Conservation (phyloP, 345 rosid genomes). For the rapeseed (Brassica napus) region DNA sequence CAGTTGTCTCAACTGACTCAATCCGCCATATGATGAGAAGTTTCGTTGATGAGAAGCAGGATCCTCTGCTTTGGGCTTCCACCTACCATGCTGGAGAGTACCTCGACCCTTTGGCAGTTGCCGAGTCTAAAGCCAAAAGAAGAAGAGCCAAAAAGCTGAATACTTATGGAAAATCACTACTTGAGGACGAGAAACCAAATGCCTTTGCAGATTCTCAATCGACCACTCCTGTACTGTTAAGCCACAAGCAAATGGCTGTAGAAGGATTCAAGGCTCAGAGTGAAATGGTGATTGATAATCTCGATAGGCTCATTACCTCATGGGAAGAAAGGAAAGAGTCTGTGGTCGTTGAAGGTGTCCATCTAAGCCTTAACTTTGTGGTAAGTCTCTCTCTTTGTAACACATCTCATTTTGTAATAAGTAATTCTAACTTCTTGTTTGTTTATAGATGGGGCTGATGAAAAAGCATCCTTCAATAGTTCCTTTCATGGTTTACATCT, state of each 20-base stretch:
- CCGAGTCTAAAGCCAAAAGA: conserved; percentile 82
- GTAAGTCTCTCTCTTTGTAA: conserved; percentile 42
- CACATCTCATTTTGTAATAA: not conserved
- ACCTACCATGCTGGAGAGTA: conserved; percentile 96
- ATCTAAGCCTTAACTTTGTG: conserved; percentile 95
- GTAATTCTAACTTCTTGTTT: not conserved
- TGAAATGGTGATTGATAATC: conserved; percentile 75
- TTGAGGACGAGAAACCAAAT: conserved; percentile 50
- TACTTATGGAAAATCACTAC: conserved; percentile 41
- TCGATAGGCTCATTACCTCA: conserved; percentile 85
- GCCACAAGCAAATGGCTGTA: conserved; percentile 88
- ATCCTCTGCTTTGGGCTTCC: conserved; percentile 95
- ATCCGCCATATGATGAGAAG: conserved; percentile 99
- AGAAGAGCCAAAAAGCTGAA: conserved; percentile 68
- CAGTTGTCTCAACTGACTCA: conserved; percentile 76
- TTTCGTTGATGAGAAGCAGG: conserved; percentile 83
- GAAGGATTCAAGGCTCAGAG: conserved; percentile 24
- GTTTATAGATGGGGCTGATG: conserved; percentile 93
- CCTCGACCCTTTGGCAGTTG: conserved; percentile 88
- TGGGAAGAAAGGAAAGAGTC: conserved; percentile 67
- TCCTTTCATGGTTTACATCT: conserved; percentile 94
- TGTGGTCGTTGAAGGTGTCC: conserved; percentile 57
- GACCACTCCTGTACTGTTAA: conserved; percentile 46
- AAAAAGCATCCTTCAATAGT: conserved; percentile 95
- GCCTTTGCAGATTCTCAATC: not conserved